Base-by-base conservation (phyloP, 371 early-diverging fungal genomes). In the Rhizopus arrhizus region DNA sequence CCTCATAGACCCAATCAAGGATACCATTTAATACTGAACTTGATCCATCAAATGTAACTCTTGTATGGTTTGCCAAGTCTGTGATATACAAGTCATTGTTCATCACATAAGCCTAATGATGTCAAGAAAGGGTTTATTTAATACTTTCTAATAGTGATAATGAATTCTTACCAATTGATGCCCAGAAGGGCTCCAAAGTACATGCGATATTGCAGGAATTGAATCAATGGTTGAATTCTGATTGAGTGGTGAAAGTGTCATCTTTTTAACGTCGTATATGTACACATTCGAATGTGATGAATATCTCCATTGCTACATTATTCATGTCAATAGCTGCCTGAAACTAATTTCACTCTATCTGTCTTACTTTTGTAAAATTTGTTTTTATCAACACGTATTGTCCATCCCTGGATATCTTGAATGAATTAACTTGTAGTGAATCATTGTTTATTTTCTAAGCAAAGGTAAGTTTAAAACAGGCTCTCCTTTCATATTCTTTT, bases 1-100 rank as follows among this genome's bases (percentile, higher is more conserved):
- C 97, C 77, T 97, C 98, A 64, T 98, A 97, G 0, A 97, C 96
- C 99, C 99, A 98, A 73, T 98, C 99, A 29, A 95, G 89, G 11
- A 96, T 80, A 8, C 98, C 99, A 69, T 97, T 96, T 68, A 95
- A 90, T n/a, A 95, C 84, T 7, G 79, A 81, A 29, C 70, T 72
- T 15, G 90, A 88, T 8, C 98, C 97, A 70, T 95, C 95, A 61
- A 78, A 82, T 0, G 98, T 96, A 35, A 97, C 71, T 46, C 87
- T 89, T 40, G 80, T 83, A 47, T 90, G 86, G 5, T 73, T 72
- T 46, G 68, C 58, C 56, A 90, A 77, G 56, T 91, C 88, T 10
- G 89, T 74, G 4, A 95, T 81, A 69, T 88, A 94, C 5, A 98
- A 51, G 64, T 98, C 88, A 76, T 96, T 96, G 62, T 90, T 86